Evolutionary conservation across 2,329 filamentous ascomycete species (phyloP).

Genomic region (Leptographium galeiforme): DNA sequence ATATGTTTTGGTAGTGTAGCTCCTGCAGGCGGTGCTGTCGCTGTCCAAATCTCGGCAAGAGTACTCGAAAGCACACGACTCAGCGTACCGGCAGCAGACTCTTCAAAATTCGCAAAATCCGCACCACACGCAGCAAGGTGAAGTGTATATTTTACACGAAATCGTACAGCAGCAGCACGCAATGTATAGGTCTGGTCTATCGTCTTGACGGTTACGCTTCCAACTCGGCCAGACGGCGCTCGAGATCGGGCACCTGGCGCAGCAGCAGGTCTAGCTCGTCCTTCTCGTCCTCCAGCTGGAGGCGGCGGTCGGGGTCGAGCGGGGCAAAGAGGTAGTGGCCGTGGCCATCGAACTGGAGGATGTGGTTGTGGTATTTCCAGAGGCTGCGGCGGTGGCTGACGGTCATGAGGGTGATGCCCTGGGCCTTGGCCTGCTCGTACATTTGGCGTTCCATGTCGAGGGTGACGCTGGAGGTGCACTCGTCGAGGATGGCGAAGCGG

Average conservation of each 20-base stretch:
- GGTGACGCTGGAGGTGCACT: slow-evolving; percentile 92
- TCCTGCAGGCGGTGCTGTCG: no score
- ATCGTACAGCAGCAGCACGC: no score
- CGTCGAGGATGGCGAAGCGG: slow-evolving; percentile 88
- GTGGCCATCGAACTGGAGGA: slow-evolving; percentile 93
- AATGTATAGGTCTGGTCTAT: no score
- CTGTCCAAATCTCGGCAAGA: no score
- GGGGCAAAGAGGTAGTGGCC: slow-evolving; percentile 81
- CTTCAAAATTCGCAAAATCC: no score
- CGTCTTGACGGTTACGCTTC: slow-evolving; percentile 19
- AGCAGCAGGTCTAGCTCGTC: slow-evolving; percentile 83
- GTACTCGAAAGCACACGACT: no score
- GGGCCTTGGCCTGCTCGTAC: slow-evolving; percentile 88
- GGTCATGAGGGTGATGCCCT: slow-evolving; percentile 93
- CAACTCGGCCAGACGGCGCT: slow-evolving; percentile 73
- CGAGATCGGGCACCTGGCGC: slow-evolving; percentile 73
- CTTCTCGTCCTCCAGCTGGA: slow-evolving; percentile 88
- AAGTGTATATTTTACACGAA: no score
- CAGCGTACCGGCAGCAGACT: no score
- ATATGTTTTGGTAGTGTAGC: no score
- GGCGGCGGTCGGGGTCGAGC: slow-evolving; percentile 72
- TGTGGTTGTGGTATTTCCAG: slow-evolving; percentile 93
- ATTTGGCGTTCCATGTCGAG: slow-evolving; percentile 88
- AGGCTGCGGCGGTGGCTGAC: slow-evolving; percentile 82
- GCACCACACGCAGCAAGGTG: no score